phyloP scores from a whole-genome alignment of 306 rosid species.

The Boehmeria nivea region DNA sequence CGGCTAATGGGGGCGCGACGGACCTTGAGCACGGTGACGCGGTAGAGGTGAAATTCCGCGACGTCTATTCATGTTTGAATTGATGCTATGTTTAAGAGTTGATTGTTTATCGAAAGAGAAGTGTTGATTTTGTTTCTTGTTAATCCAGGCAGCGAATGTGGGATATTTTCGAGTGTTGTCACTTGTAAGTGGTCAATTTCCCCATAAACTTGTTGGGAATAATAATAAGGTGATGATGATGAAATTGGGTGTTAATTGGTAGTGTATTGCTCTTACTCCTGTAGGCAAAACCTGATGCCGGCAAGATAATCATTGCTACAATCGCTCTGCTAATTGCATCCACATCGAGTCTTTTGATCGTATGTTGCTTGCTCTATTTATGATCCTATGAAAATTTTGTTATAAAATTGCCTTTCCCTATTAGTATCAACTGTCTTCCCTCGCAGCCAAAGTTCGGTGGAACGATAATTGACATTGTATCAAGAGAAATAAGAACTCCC shows the following conservation, averaged over 20 bases:
- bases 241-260: background rate
- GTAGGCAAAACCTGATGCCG: slow-evolving; percentile 33
- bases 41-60: slow-evolving; percentile 12
- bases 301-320: slow-evolving; percentile 22
- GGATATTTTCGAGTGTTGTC: slow-evolving; percentile 49
- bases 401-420: background rate
- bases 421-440: background rate
- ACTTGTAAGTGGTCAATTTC: slow-evolving; percentile 25
- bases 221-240: background rate
- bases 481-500: slow-evolving; percentile 23
- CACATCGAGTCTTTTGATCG: slow-evolving; percentile 25
- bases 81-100: background rate
- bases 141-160: slow-evolving; percentile 41
- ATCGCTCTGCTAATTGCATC: slow-evolving; percentile 30
- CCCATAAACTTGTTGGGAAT: background rate
- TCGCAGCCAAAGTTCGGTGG: slow-evolving; percentile 32
- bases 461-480: slow-evolving; percentile 27
- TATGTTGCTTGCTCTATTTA: slow-evolving; percentile 23
- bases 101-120: slow-evolving; percentile 1
- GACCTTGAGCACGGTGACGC: slow-evolving; percentile 33
- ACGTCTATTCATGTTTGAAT: background rate
- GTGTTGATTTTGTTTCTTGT: background rate
- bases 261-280: background rate
- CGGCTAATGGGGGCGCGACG: slow-evolving; percentile 9
- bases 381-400: background rate